phyloP scores from a whole-genome alignment of 208 protist species.

The Phytomonas sp. region DNA sequence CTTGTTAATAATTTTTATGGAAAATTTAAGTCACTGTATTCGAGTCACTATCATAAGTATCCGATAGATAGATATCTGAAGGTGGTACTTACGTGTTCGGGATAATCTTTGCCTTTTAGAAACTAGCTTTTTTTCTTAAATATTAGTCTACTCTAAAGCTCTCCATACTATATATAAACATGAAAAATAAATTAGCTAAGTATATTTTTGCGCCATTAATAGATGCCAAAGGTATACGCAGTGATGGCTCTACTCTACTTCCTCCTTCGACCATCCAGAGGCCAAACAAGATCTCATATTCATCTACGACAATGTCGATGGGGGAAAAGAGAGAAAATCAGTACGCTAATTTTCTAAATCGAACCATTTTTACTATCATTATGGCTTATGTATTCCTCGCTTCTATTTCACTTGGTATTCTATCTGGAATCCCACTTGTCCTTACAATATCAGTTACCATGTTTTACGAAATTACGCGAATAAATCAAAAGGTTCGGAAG shows the following conservation, averaged over 20 bases:
- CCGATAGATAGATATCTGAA: background rate
- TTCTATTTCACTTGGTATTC: conserved; percentile 70
- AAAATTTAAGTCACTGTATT: too few relatives aligned
- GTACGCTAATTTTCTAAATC: conserved; percentile 72
- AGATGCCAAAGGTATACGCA: conserved; percentile 9
- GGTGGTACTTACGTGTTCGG: background rate
- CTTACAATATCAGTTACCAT: conserved; percentile 63
- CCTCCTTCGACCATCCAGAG: background rate
- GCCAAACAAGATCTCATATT: background rate
- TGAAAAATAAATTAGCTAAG: background rate
- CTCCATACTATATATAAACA: background rate
- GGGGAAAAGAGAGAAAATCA: conserved; percentile 26
- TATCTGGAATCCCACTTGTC: conserved; percentile 53
- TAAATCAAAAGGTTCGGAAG: conserved; percentile 68
- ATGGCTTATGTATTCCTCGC: conserved; percentile 84
- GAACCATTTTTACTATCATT: conserved; percentile 71
- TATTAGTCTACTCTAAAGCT: background rate
- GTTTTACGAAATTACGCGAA: conserved; percentile 86
- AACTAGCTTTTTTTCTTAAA: background rate
- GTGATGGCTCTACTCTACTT: conserved; percentile 1
- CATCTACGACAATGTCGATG: background rate
- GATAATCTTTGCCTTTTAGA: background rate
- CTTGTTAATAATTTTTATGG: background rate
- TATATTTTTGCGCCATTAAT: conserved; percentile 6
- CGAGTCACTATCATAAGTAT: background rate